Percentiles rank a stretch among this genome's conserved stretches.
Evolutionary conservation across 2,329 filamentous ascomycete genomes (phyloP).

Genomic region (Torrubiellomyces zombiae): DNA sequence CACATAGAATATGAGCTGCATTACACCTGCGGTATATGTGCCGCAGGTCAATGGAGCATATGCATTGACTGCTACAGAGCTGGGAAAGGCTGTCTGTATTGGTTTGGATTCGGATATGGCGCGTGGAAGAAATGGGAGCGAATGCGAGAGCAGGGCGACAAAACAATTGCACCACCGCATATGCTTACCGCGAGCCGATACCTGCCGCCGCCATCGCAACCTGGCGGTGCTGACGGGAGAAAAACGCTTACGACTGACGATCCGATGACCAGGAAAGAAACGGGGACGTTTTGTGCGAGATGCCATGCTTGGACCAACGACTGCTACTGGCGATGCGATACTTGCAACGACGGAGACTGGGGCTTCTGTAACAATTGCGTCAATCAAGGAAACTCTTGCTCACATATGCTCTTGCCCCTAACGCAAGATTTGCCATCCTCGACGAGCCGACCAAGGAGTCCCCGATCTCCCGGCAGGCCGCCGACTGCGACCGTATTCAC

Average conservation of each 20-base stretch:
- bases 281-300: conserved; percentile 68
- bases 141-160: conserved; percentile 21
- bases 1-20: conserved; percentile 78
- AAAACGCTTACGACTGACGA: conserved; percentile 48
- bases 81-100: conserved; percentile 64
- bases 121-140: conserved; percentile 53
- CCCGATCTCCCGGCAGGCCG: conserved; percentile 26
- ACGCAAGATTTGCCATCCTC: conserved; percentile 35
- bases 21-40: conserved; percentile 63
- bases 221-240: conserved; percentile 36
- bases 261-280: conserved; percentile 50
- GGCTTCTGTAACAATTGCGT: conserved; percentile 84
- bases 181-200: conserved; percentile 43
- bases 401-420: conserved; percentile 64
- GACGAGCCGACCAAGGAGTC: conserved; percentile 20
- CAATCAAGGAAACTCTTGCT: conserved; percentile 65
- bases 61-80: conserved; percentile 67
- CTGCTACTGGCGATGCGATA: conserved; percentile 78
- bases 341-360: conserved; percentile 87
- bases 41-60: conserved; percentile 56
- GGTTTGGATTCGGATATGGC: conserved; percentile 71
- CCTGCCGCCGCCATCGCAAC: conserved; percentile 27
- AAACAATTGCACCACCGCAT: conserved; percentile 32
- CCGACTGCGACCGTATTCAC: conserved; percentile 30
- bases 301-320: conserved; percentile 61